Percentiles rank a stretch among this genome's conserved stretches.
phyloP scores from a whole-genome alignment of 495 filamentous ascomycete genomes.

The Podospora tetraspora region DNA sequence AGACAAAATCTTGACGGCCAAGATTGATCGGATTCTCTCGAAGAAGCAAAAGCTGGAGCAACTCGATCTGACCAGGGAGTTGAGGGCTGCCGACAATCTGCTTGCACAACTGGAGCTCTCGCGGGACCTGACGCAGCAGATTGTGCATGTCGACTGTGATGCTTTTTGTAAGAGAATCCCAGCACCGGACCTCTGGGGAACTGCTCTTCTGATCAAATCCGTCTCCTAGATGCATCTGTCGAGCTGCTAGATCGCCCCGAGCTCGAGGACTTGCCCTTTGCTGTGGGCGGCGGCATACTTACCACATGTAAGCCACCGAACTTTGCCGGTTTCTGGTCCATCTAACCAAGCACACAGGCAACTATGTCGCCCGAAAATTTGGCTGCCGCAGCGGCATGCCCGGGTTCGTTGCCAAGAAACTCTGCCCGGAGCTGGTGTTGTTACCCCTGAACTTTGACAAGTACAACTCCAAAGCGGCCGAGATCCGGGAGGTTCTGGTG shows the following conservation, averaged over 20 bases:
- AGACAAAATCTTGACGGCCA: constrained; percentile 77
- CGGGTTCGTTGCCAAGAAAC: constrained; percentile 86
- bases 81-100: constrained; percentile 73
- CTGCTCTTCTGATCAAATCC: neutral
- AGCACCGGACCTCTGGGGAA: neutral
- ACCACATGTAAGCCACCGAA: constrained; percentile 6
- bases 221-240: constrained; percentile 62
- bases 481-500: constrained; percentile 75
- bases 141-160: constrained; percentile 95
- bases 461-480: constrained; percentile 84
- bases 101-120: constrained; percentile 70
- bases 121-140: constrained; percentile 74
- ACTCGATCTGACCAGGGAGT: constrained; percentile 65
- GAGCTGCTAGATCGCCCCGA: constrained; percentile 90
- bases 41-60: constrained; percentile 73
- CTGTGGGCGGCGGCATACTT: constrained; percentile 80
- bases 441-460: constrained; percentile 83
- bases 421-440: constrained; percentile 83
- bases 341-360: constrained; percentile 58
- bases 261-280: constrained; percentile 83
- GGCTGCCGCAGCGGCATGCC: constrained; percentile 94
- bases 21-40: constrained; percentile 74
- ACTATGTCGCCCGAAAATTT: constrained; percentile 86
- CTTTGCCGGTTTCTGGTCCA: neutral
- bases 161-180: constrained; percentile 59